Conservation (phyloP, 148 eudicot genomes). For the Pouteria glomerata region DNA sequence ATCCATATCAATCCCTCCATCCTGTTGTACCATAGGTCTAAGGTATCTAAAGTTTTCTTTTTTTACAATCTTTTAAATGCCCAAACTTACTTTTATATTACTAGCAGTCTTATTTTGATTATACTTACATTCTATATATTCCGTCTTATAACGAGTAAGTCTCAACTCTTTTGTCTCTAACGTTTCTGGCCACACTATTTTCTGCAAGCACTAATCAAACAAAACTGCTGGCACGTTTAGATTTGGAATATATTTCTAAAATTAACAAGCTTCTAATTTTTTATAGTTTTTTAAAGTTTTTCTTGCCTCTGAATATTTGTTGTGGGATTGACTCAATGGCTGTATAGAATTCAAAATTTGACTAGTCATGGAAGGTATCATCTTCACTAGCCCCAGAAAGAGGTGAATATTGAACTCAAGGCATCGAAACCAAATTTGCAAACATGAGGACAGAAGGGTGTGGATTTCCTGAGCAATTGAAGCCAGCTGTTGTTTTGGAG, state of each 20-base stretch:
- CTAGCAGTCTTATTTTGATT: no score
- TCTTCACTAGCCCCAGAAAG: background rate
- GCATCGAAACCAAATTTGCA: background rate
- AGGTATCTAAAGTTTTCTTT: no score
- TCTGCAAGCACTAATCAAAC: background rate
- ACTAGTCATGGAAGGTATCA: background rate
- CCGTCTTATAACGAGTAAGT: no score
- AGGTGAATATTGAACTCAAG: conserved; percentile 7
- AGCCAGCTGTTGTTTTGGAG: conserved; percentile 14
- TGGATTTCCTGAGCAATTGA: background rate
- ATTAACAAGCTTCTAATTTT: background rate
- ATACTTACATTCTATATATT: no score
- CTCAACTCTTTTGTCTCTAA: no score
- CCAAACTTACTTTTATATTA: no score
- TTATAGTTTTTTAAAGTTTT: background rate
- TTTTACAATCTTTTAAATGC: no score
- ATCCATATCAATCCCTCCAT: no score
- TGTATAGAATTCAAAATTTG: background rate
- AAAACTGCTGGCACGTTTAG: background rate
- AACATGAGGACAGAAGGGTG: conserved; percentile 4
- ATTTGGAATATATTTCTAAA: background rate
- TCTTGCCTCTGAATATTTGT: background rate
- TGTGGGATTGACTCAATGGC: no score
- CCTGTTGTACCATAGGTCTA: no score
- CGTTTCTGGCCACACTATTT: no score